Percentiles rank a stretch among this genome's conserved stretches.
Conservation (phyloP, 805 yeast species). For the Wickerhamomyces bovis region DNA sequence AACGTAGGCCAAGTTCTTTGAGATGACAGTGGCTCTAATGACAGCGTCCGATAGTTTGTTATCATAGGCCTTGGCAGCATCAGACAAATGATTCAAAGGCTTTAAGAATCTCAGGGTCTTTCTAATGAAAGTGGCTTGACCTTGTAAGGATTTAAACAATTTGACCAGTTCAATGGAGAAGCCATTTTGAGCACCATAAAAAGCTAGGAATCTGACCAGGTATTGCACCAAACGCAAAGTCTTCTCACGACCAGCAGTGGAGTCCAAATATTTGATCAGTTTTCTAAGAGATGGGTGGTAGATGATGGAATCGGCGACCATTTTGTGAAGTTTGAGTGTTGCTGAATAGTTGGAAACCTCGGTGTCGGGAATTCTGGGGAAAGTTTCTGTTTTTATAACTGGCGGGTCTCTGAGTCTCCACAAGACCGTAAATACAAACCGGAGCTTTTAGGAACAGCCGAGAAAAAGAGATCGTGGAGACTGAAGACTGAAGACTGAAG, state of each 20-base stretch:
- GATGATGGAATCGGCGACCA: slow-evolving; percentile 64
- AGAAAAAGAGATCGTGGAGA: no score
- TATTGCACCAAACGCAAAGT: slow-evolving; percentile 74
- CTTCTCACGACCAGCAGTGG: slow-evolving; percentile 76
- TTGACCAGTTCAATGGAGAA: slow-evolving; percentile 40
- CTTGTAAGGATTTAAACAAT: slow-evolving; percentile 50
- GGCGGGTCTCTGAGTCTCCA: background rate
- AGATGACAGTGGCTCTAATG: slow-evolving; percentile 42
- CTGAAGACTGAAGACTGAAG: no score
- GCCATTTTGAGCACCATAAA: slow-evolving; percentile 52
- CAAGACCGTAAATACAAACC: background rate
- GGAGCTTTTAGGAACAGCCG: background rate
- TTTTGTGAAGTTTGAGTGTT: slow-evolving; percentile 16
- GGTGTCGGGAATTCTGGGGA: background rate
- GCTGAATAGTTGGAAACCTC: no score
- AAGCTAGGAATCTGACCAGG: slow-evolving; percentile 66
- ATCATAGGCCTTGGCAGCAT: slow-evolving; percentile 61
- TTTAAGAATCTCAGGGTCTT: slow-evolving; percentile 82
- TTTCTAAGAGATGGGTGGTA: slow-evolving; percentile 70
- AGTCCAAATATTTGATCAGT: slow-evolving; percentile 56
- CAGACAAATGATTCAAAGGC: slow-evolving; percentile 66
- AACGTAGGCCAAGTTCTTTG: slow-evolving; percentile 56
- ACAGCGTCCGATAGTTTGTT: slow-evolving; percentile 64
- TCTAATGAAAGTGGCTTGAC: slow-evolving; percentile 62
- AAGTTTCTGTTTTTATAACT: background rate